Conservation (phyloP, 495 filamentous ascomycete genomes). For the Rostrohypoxylon terebratum region DNA sequence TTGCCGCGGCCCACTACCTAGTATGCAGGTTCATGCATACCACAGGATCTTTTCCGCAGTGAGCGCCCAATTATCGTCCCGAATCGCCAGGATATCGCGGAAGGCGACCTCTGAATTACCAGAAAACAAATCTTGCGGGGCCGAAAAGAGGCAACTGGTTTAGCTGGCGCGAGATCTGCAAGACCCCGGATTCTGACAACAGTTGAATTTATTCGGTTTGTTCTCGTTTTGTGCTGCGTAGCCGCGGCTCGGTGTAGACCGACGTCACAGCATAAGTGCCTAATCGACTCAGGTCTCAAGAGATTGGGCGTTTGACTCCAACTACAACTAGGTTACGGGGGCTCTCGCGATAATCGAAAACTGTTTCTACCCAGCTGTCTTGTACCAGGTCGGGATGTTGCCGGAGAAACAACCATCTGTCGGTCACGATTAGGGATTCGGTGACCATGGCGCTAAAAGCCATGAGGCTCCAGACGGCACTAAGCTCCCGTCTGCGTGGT, state of each 20-base stretch:
- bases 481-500: constrained; percentile 82
- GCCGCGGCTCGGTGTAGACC: constrained; percentile 36
- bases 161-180: constrained; percentile 40
- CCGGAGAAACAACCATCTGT: constrained; percentile 88
- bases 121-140: constrained; percentile 33
- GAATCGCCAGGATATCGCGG: constrained; percentile 33
- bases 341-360: constrained; percentile 90
- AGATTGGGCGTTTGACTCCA: constrained; percentile 74
- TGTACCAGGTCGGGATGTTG: constrained; percentile 76
- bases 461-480: constrained; percentile 92
- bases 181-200: constrained; percentile 34
- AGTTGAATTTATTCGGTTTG: constrained; percentile 17
- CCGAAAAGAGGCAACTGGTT: constrained; percentile 32
- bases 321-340: constrained; percentile 91
- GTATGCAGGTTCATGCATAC: constrained; percentile 52
- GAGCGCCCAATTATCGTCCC: constrained; percentile 41
- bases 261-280: constrained; percentile 19
- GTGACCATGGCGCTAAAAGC: constrained; percentile 90
- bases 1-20: constrained; percentile 37
- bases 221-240: constrained; percentile 26
- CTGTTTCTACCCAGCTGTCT: constrained; percentile 89
- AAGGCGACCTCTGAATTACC: constrained; percentile 29
- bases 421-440: constrained; percentile 89
- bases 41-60: constrained; percentile 35
- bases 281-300: constrained; percentile 27